These are phyloP conservation scores for Hypomyces rosellus DNA, from an alignment of 2,329 filamentous ascomycete species.

Conservation along the genomic window DNA sequence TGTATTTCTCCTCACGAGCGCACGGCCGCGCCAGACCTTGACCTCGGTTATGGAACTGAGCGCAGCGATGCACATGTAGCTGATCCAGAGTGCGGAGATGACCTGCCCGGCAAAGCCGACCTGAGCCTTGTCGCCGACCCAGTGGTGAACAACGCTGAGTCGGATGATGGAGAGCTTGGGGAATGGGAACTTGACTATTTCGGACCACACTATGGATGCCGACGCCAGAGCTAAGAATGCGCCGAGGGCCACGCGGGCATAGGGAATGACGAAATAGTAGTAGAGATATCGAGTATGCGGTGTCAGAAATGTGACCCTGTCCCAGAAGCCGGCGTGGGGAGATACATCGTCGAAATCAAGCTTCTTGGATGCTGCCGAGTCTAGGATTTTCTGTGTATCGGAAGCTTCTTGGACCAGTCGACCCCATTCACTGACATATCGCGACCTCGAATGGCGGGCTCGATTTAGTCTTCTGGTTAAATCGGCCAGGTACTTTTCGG, in stretches of 20 bases:
- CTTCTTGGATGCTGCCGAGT: conserved; percentile 73
- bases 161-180: conserved; percentile 67
- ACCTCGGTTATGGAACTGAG: conserved; percentile 84
- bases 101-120: conserved; percentile 83
- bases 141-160: conserved; percentile 67
- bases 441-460: conserved; percentile 73
- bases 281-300: conserved; percentile 77
- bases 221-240: conserved; percentile 67
- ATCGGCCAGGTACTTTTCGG: conserved; percentile 87
- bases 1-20: conserved; percentile 83
- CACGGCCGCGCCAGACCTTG: conserved; percentile 95
- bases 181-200: conserved; percentile 77
- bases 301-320: conserved; percentile 57
- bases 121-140: conserved; percentile 61
- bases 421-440: conserved; percentile 84
- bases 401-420: conserved; percentile 67
- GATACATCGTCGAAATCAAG: conserved; percentile 65
- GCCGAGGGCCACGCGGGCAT: conserved; percentile 58
- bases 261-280: conserved; percentile 68
- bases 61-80: conserved; percentile 92
- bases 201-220: conserved; percentile 83
- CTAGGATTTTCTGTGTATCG: conserved; percentile 72
- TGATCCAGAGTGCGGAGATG: conserved; percentile 79
- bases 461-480: conserved; percentile 75
- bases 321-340: conserved; percentile 48